These are phyloP conservation scores for Cladosporium oxysporum DNA, from an alignment of 2,329 filamentous ascomycete genomes.

Conservation along the genomic window DNA sequence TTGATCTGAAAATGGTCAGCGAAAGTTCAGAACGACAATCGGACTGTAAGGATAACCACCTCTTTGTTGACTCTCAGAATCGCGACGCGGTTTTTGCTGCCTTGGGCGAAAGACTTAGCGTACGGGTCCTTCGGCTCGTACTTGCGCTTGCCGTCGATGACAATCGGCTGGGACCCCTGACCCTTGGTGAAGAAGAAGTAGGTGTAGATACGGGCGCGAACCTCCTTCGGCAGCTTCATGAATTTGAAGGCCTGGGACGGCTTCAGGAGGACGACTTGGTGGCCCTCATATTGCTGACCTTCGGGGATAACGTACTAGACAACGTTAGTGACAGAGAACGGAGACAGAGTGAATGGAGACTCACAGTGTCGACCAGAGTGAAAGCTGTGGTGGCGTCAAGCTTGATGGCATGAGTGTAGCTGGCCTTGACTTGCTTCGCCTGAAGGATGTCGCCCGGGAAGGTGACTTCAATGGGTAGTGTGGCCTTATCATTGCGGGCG, in stretches of 20 bases:
- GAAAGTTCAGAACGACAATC: neutral
- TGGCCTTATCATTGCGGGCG: constrained; percentile 16
- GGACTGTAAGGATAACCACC: constrained; percentile 22
- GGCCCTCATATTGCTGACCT: constrained; percentile 33
- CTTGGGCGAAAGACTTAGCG: constrained; percentile 37
- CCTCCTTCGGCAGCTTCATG: constrained; percentile 32
- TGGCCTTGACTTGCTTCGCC: constrained; percentile 21
- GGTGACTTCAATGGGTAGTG: constrained; percentile 30
- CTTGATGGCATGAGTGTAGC: constrained; percentile 34
- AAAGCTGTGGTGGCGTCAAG: constrained; percentile 37
- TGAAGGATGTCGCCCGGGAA: constrained; percentile 28
- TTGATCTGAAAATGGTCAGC: constrained; percentile 28
- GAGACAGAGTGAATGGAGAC: constrained; percentile 5
- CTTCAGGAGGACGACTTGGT: constrained; percentile 39
- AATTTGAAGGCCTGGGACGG: constrained; percentile 39
- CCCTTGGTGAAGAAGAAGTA: constrained; percentile 35
- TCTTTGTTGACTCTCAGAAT: constrained; percentile 38
- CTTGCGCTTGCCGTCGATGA: constrained; percentile 34
- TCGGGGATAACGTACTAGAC: constrained; percentile 33
- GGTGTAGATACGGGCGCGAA: constrained; percentile 35
- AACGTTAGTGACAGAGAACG: constrained; percentile 12
- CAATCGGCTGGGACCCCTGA: constrained; percentile 29
- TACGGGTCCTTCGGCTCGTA: constrained; percentile 30
- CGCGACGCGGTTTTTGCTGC: constrained; percentile 35
- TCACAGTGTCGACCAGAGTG: constrained; percentile 35